A percentile compares a stretch with the other conserved stretches of the same genome.
Evolutionary conservation across 2,329 filamentous ascomycete genomes (phyloP).

Genomic region (Trichoderma sp.): DNA sequence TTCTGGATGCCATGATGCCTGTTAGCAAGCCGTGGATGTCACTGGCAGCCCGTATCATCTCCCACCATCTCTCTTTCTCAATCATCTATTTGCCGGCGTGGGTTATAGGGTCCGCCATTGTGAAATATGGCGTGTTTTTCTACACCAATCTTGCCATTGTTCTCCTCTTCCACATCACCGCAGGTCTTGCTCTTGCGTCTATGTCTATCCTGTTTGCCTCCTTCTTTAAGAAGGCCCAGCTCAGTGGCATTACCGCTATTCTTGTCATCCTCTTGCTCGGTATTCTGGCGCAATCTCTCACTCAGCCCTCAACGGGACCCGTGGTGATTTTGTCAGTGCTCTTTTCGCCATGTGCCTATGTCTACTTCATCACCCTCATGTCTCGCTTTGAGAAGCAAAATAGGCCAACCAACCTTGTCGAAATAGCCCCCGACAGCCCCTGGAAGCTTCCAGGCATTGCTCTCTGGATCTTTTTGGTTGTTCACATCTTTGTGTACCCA

Average conservation of each 20-base stretch:
- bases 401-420: constrained; percentile 57
- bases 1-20: constrained; percentile 90
- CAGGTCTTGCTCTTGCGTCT: constrained; percentile 74
- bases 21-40: constrained; percentile 71
- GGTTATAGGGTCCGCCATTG: constrained; percentile 69
- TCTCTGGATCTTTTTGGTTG: constrained; percentile 71
- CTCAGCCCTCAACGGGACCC: constrained; percentile 57
- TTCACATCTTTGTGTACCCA: constrained; percentile 78
- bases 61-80: constrained; percentile 78
- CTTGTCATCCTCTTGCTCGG: constrained; percentile 72
- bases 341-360: constrained; percentile 85
- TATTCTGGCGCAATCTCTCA: constrained; percentile 75
- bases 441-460: constrained; percentile 71
- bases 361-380: constrained; percentile 73
- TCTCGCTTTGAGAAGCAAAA: constrained; percentile 71
- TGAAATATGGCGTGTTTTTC: constrained; percentile 62
- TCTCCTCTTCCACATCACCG: constrained; percentile 70
- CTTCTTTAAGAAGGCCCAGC: constrained; percentile 82
- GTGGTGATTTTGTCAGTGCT: constrained; percentile 70
- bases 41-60: constrained; percentile 72
- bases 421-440: constrained; percentile 60
- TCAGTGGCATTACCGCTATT: constrained; percentile 78
- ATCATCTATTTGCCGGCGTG: constrained; percentile 78
- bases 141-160: constrained; percentile 63
- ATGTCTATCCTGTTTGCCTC: constrained; percentile 78